phyloP scores from a whole-genome alignment of 306 rosid species.

The Quercus suber region DNA sequence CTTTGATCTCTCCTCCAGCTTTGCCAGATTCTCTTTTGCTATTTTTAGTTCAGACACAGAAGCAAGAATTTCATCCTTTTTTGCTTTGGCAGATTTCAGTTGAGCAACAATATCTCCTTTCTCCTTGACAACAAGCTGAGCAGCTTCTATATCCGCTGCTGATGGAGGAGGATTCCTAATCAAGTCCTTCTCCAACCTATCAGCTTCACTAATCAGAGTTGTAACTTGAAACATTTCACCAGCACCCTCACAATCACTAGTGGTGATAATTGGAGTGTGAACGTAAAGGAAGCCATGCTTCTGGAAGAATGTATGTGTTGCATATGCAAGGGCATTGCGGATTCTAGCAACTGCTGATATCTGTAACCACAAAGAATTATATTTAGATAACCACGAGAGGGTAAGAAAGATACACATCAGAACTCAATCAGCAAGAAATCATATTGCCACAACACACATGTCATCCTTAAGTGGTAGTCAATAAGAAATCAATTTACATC shows the following conservation, averaged over 20 bases:
- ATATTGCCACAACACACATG: background rate
- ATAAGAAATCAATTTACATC: background rate
- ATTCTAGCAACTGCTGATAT: constrained; percentile 89
- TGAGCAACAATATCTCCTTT: constrained; percentile 69
- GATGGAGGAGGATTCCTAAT: constrained; percentile 77
- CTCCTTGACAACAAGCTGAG: constrained; percentile 53
- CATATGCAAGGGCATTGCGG: constrained; percentile 81
- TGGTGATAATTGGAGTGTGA: constrained; percentile 92
- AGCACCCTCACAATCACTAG: constrained; percentile 99
- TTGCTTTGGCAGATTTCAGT: constrained; percentile 69
- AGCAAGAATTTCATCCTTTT: constrained; percentile 56
- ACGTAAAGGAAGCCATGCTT: constrained; percentile 78
- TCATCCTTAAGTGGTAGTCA: background rate
- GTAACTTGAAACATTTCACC: constrained; percentile 99
- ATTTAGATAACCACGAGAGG: background rate
- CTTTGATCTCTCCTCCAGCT: constrained; percentile 78
- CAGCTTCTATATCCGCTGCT: constrained; percentile 70
- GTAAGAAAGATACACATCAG: background rate
- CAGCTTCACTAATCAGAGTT: constrained; percentile 76
- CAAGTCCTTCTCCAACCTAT: constrained; percentile 79
- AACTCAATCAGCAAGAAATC: background rate
- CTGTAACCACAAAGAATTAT: constrained; percentile 29
- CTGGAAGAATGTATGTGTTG: constrained; percentile 80
- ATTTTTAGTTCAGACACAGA: constrained; percentile 69
- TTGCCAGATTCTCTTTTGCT: constrained; percentile 59